Base-by-base conservation (phyloP, 768 basidiomycete species). In the Collybia sordida region DNA sequence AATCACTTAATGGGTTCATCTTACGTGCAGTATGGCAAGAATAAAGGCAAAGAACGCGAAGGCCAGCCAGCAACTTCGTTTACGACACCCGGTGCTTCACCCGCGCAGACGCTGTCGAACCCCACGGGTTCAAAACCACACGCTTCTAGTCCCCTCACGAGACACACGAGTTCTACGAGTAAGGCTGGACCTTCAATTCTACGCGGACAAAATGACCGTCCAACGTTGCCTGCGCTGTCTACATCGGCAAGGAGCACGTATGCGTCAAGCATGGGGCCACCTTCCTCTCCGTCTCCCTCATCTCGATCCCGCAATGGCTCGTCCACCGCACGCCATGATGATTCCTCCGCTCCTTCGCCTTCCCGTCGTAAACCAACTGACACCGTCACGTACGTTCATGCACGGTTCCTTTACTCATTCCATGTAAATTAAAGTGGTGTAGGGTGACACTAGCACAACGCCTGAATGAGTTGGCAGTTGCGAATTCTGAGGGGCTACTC, bases 381-480 rank as follows among this genome's bases (percentile, higher is more conserved):
- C 61, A 67, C 67, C 54, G 79, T 79, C 69, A 83, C 83, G 83
- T 84, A 71, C 56, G 76, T 72, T 25, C 24, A 51, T 58, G 11
- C 31, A 31, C 14, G 11, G 4, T 12, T 12, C 31, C 31, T 31
- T 11, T 27, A 27, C 14, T 7, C 9, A 31, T 4, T 6, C 11
- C 9, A 31, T 31, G 37, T 19, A 43, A 42, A 31, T 21, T 21
- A 50, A 45, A 31, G 35, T 54, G 47, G 38, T 55, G n/a, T 15
- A 93, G 90, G 49, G 73, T 82, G 52, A 86, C 86, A 19, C 77
- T 93, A 54, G 90, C 90, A 15, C 85, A 91, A 69, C 79, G 88
- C 50, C 76, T 93, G 55, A 82, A 90, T 53, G 91, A 93, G 64
- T 72, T 93, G 49, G 88, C 90, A 14, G 66, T 78, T 18, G 90